Conservation (phyloP, 2,329 filamentous ascomycete genomes). For the Metarhizium rileyi region DNA sequence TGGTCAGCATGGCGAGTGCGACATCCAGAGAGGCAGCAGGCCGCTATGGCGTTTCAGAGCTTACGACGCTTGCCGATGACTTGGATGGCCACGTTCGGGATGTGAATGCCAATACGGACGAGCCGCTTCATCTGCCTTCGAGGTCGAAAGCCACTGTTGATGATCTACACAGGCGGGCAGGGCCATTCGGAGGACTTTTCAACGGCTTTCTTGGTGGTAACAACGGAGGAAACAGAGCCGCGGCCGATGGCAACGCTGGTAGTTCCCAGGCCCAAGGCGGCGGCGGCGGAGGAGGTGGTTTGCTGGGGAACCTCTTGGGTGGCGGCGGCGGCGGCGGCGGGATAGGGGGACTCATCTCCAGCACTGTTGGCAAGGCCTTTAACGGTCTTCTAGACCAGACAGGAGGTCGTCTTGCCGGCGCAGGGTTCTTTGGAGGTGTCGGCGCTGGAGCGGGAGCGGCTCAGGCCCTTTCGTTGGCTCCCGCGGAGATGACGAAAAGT, state of each 20-base stretch:
- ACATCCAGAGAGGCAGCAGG: constrained; percentile 8
- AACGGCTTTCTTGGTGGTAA: neutral
- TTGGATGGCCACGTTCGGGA: constrained; percentile 7
- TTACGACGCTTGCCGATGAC: constrained; percentile 7
- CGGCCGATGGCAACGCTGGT: neutral
- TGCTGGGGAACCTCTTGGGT: neutral
- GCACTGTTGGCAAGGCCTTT: neutral
- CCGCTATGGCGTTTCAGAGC: constrained; percentile 6
- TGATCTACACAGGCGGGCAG: neutral
- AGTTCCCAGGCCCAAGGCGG: neutral
- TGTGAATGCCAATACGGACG: constrained; percentile 8
- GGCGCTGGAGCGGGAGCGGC: constrained; percentile 15
- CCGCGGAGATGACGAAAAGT: constrained; percentile 7
- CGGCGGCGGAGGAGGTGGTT: neutral
- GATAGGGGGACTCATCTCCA: constrained; percentile 2
- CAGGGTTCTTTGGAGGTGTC: constrained; percentile 16
- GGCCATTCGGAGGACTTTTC: neutral
- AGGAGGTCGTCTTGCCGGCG: constrained; percentile 6
- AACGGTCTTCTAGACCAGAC: constrained; percentile 4
- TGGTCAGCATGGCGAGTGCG: constrained; percentile 10
- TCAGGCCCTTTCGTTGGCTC: constrained; percentile 14
- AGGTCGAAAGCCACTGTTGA: neutral
- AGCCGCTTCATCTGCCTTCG: constrained; percentile 4
- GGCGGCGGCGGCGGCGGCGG: neutral
- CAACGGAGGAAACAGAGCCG: neutral